Percentiles rank a stretch among this genome's conserved stretches.
phyloP scores from a whole-genome alignment of 139 green algal species.

The Dunaliella primolecta region DNA sequence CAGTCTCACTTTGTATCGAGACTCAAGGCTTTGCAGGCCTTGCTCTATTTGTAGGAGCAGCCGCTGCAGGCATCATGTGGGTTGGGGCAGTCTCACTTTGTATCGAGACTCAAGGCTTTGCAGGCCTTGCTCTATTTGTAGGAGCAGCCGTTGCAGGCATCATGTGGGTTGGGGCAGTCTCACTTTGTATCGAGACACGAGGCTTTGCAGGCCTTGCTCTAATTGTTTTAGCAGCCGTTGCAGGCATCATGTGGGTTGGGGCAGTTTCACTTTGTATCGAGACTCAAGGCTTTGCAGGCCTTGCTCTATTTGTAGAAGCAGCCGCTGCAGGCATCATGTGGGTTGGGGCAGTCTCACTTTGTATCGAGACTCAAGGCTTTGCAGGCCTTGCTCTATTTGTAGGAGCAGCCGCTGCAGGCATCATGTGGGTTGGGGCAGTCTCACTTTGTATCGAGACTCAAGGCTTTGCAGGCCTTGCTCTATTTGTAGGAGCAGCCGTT shows the following conservation, averaged over 20 bases:
- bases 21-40: constrained; percentile 20
- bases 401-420: constrained; percentile 39
- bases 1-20: constrained; percentile 12
- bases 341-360: too few relatives aligned
- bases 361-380: constrained; percentile 16
- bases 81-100: constrained; percentile 21
- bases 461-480: constrained; percentile 33
- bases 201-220: constrained; percentile 31
- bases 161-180: too few relatives aligned
- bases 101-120: constrained; percentile 7
- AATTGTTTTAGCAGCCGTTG: constrained; percentile 37
- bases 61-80: too few relatives aligned
- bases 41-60: constrained; percentile 39
- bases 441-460: too few relatives aligned
- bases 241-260: too few relatives aligned
- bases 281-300: constrained; percentile 20
- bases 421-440: too few relatives aligned
- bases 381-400: constrained; percentile 32
- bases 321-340: too few relatives aligned
- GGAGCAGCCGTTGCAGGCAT: constrained; percentile 34
- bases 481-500: constrained; percentile 33
- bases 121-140: constrained; percentile 35
- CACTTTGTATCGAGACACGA: too few relatives aligned
- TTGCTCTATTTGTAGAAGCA: constrained; percentile 39
- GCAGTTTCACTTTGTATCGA: too few relatives aligned